These are phyloP conservation scores for Pisolithus orientalis DNA, from an alignment of 768 basidiomycete genomes.

Conservation along the genomic window DNA sequence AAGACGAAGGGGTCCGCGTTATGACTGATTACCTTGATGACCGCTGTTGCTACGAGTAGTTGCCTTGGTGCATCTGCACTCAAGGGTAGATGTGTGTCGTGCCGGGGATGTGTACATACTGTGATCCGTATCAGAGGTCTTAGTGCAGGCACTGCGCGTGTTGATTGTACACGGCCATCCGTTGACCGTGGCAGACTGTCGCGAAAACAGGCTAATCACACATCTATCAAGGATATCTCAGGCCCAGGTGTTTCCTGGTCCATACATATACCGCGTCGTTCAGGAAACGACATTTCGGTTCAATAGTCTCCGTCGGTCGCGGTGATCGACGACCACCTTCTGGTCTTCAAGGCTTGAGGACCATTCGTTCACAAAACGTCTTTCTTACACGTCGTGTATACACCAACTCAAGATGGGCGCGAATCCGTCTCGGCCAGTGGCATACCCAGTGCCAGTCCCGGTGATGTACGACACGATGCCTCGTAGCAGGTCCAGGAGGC, in stretches of 20 bases:
- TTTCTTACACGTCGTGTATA: not conserved
- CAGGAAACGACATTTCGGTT: too few relatives aligned
- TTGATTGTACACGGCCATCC: not conserved
- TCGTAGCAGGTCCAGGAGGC: conserved; percentile 5
- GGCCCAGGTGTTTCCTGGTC: not conserved
- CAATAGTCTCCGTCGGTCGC: too few relatives aligned
- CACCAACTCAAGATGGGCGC: conserved; percentile 18
- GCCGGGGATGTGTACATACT: too few relatives aligned
- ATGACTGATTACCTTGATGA: conserved; percentile 19
- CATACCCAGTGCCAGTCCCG: conserved; percentile 14
- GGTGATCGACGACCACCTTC: not conserved
- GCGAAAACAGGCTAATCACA: not conserved
- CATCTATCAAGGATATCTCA: too few relatives aligned
- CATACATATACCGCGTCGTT: not conserved
- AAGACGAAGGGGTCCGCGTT: conserved; percentile 28
- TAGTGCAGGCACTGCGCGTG: not conserved
- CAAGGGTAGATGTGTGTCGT: not conserved
- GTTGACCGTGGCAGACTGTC: not conserved
- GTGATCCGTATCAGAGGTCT: too few relatives aligned
- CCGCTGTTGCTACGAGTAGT: not conserved
- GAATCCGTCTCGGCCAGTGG: conserved; percentile 14
- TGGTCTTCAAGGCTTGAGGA: not conserved
- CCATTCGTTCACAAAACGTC: not conserved
- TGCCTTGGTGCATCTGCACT: not conserved
- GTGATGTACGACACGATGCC: not conserved